Percentiles rank a stretch among this genome's conserved stretches.
phyloP scores from a whole-genome alignment of 2,329 filamentous ascomycete species.

The Talaromyces sp. region DNA sequence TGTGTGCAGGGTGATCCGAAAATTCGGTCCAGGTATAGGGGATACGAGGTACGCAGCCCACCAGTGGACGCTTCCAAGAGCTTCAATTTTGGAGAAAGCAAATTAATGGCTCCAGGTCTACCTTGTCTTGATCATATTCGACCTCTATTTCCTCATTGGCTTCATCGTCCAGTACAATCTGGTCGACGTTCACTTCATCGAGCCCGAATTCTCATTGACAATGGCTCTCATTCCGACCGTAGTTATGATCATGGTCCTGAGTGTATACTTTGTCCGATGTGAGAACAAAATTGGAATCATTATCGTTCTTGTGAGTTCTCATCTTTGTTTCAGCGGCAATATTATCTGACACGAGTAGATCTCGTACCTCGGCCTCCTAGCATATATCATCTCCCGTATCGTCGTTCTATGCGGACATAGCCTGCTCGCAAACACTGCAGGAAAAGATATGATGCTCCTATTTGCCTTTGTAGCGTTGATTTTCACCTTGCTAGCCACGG shows the following conservation, averaged over 20 bases:
- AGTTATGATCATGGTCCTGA: background rate
- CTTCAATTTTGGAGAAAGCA: background rate
- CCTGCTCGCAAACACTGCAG: background rate
- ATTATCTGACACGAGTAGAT: background rate
- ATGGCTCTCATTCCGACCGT: background rate
- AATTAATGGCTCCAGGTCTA: background rate
- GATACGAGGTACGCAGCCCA: background rate
- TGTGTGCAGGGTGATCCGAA: background rate
- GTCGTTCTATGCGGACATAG: background rate
- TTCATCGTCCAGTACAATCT: background rate
- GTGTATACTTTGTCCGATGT: background rate
- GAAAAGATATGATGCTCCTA: background rate
- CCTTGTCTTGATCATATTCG: background rate
- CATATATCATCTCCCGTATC: background rate
- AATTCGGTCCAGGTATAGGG: background rate
- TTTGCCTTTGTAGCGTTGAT: background rate
- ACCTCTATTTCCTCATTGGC: background rate
- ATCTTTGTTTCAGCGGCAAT: background rate
- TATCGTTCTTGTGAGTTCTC: background rate
- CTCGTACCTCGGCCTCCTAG: background rate
- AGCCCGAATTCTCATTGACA: background rate
- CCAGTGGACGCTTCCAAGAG: background rate
- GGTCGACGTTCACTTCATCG: background rate
- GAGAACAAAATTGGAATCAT: background rate
- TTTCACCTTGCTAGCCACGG: background rate